Conservation (phyloP, 179 eudicot genomes). For the Kewa caespitosa region DNA sequence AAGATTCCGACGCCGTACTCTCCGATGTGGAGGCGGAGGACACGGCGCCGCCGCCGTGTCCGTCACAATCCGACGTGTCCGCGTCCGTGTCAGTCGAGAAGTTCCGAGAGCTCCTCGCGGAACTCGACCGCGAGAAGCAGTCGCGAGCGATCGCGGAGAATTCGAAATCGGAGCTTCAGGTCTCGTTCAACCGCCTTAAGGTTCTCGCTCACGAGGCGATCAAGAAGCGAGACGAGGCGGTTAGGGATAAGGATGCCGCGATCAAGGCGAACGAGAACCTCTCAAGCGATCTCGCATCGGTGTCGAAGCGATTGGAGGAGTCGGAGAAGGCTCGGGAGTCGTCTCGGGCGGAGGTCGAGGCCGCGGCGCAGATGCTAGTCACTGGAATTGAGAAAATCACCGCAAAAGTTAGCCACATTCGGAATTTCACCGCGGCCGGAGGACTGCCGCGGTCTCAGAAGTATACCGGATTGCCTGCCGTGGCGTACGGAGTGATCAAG, state of each 20-base stretch:
- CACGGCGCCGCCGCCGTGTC: slow-evolving; percentile 36
- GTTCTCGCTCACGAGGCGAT: slow-evolving; percentile 80
- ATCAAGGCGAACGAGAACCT: slow-evolving; percentile 47
- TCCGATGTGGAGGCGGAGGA: slow-evolving; percentile 86
- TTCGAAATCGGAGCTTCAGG: slow-evolving; percentile 61
- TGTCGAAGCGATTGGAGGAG: slow-evolving; percentile 54
- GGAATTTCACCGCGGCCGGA: slow-evolving; percentile 56
- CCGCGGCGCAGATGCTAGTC: slow-evolving; percentile 78
- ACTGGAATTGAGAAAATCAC: slow-evolving; percentile 87
- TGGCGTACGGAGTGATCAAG: slow-evolving; percentile 93
- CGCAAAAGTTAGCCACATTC: slow-evolving; percentile 59
- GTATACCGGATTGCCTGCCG: slow-evolving; percentile 82
- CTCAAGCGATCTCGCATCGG: slow-evolving; percentile 46
- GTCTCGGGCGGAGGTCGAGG: slow-evolving; percentile 68
- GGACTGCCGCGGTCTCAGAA: slow-evolving; percentile 89
- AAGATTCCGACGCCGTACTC: slow-evolving; percentile 60
- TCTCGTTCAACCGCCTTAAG: slow-evolving; percentile 65
- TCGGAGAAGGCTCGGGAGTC: slow-evolving; percentile 53
- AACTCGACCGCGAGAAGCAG: slow-evolving; percentile 77
- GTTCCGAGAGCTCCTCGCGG: slow-evolving; percentile 53
- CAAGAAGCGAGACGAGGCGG: slow-evolving; percentile 80
- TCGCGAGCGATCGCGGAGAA: slow-evolving; percentile 61
- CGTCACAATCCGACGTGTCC: slow-evolving; percentile 45
- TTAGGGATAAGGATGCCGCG: slow-evolving; percentile 55
- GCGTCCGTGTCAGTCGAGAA: slow-evolving; percentile 58